Evolutionary conservation across 1,284 basidiomycete species (phyloP).

Genomic region (Porogramme epimiltina): DNA sequence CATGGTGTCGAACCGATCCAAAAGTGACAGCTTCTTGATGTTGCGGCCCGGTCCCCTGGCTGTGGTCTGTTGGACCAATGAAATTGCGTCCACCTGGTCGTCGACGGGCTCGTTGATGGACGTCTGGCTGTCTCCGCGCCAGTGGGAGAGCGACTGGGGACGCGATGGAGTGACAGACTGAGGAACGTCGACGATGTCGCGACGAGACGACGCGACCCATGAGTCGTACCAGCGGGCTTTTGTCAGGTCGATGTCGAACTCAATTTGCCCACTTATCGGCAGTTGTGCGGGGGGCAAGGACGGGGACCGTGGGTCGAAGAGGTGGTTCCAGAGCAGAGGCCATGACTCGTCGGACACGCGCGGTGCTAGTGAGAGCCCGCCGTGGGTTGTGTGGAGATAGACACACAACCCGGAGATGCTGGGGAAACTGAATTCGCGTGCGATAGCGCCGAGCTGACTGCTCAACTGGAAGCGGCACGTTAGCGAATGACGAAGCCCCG

Average conservation of each 20-base stretch:
- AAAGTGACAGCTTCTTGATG: constrained; percentile 66
- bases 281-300: constrained; percentile 39
- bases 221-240: constrained; percentile 74
- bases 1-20: constrained; percentile 58
- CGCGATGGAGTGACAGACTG: constrained; percentile 42
- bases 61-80: constrained; percentile 21
- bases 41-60: constrained; percentile 43
- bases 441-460: constrained; percentile 73
- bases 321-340: constrained; percentile 68
- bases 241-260: constrained; percentile 75
- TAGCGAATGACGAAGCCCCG: neutral
- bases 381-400: constrained; percentile 65
- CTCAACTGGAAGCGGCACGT: constrained; percentile 52
- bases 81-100: constrained; percentile 37
- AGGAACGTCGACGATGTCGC: constrained; percentile 46
- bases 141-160: constrained; percentile 48
- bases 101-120: constrained; percentile 50
- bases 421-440: constrained; percentile 79
- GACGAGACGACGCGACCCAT: constrained; percentile 57
- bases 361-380: constrained; percentile 57
- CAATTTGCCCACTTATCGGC: constrained; percentile 69
- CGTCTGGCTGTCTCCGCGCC: constrained; percentile 55
- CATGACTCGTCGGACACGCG: constrained; percentile 79
- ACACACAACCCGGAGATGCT: constrained; percentile 73
- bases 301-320: constrained; percentile 51